phyloP scores from a whole-genome alignment of 306 rosid genomes.

The Quercus variabilis region DNA sequence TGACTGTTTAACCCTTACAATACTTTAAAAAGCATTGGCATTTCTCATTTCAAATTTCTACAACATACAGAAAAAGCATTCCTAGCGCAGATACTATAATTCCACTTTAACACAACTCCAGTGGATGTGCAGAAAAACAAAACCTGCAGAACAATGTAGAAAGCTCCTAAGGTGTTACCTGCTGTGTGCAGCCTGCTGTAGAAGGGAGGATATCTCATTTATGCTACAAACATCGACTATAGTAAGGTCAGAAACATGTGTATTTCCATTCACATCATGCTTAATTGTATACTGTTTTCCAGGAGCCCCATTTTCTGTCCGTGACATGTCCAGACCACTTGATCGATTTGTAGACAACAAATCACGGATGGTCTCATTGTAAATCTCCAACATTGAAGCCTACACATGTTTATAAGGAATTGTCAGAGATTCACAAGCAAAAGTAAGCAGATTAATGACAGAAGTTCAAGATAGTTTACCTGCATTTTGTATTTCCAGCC shows the following conservation, averaged over 20 bases:
- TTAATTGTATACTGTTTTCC: conserved; percentile 84
- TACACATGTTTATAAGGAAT: conserved; percentile 15
- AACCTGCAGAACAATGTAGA: background rate
- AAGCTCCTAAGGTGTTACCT: conserved; percentile 41
- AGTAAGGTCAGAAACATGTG: conserved; percentile 78
- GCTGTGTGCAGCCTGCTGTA: conserved; percentile 83
- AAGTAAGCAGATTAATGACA: conserved; percentile 9
- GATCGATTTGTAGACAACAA: conserved; percentile 61
- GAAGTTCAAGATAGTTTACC: conserved; percentile 34
- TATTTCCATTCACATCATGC: conserved; percentile 88
- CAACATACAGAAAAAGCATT: background rate
- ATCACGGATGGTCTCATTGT: conserved; percentile 90
- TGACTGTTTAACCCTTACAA: background rate
- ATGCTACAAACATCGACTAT: conserved; percentile 72
- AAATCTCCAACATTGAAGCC: conserved; percentile 91
- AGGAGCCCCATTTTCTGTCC: conserved; percentile 53
- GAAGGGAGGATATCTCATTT: conserved; percentile 85
- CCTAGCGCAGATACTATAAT: background rate
- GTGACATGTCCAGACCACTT: conserved; percentile 40
- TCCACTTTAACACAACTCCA: background rate
- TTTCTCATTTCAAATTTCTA: conserved; percentile 11
- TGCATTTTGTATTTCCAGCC: conserved; percentile 95
- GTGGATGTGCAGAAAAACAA: background rate
- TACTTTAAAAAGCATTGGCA: conserved; percentile 1
- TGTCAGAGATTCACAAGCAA: background rate